Base-by-base conservation (phyloP, 1,284 basidiomycete genomes). In the Trametes polyzona region DNA sequence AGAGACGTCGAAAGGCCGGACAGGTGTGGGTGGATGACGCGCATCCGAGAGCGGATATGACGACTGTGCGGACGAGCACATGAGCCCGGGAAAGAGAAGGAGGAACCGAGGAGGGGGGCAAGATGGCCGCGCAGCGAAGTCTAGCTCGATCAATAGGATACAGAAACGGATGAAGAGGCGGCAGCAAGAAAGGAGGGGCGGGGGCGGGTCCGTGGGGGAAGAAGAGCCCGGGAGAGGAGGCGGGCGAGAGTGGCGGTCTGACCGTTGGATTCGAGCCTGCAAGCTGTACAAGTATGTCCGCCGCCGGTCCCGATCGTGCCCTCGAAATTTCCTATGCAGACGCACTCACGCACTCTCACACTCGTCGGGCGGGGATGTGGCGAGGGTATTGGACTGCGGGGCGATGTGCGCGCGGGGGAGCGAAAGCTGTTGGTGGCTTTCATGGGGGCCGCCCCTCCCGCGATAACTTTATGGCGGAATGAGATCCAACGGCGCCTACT, bases 11-110 rank as follows among this genome's bases (percentile, higher is more conserved):
- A 47, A 26, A 35, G 37, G 32, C 39, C 17, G 29, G 19, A 27
- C 29, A 27, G 24, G 46, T 19, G 46, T 14, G 53, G 30, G 53
- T 39, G 53, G 53, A 55, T 55, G 53, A 55, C 53, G 46, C 47
- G 46, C 47, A 42, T 55, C 53, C 46, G 53, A 21, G 39, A n/a
- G 53, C 53, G 53, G 53, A 55, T 48, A 43, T 55, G 53, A 55
- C 53, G 53, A 27, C 14, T 47, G 44, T 8, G 30, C 39, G 52
- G 52, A 54, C n/a, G 49, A 12, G 40, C 21, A 42, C 49, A 40
- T 44, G 26, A 19, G 21, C 21, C 21, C 23, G 24, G 55, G 40
- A 21, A 29, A 23, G 27, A 46, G 41, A 21, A 14, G 17, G 43
- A 32, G 24, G 26, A 39, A 17, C 17, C 33, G 19, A 41, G 47